A percentile compares a stretch with the other conserved stretches of the same genome.
These are phyloP conservation scores for Glebionis coronaria DNA, from an alignment of 129 eudicot genomes.

Conservation along the genomic window DNA sequence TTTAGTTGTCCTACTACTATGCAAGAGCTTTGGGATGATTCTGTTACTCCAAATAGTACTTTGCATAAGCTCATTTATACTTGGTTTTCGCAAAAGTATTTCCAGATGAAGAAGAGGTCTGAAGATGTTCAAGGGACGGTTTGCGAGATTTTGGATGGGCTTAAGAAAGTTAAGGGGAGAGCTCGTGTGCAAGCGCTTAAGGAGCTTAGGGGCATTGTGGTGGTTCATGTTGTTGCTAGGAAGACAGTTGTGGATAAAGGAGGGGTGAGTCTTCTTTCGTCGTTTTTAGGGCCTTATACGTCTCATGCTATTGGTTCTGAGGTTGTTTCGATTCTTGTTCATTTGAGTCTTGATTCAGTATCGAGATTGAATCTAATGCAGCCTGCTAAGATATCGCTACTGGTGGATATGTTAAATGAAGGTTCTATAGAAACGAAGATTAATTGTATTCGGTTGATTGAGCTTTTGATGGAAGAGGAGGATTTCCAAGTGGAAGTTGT, in stretches of 20 bases:
- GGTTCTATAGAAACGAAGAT: slow-evolving; percentile 54
- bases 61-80: slow-evolving; percentile 43
- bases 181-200: slow-evolving; percentile 41
- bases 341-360: slow-evolving; percentile 29
- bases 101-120: slow-evolving; percentile 47
- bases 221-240: slow-evolving; percentile 25
- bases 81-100: slow-evolving; percentile 56
- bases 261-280: slow-evolving; percentile 35
- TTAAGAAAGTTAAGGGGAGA: slow-evolving; percentile 49
- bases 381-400: slow-evolving; percentile 45
- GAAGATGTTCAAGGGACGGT: slow-evolving; percentile 50
- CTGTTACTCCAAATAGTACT: slow-evolving; percentile 54
- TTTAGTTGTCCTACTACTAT: slow-evolving; percentile 63
- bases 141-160: slow-evolving; percentile 30
- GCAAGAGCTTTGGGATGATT: slow-evolving; percentile 72
- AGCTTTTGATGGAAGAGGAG: slow-evolving; percentile 38
- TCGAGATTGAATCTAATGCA: slow-evolving; percentile 35
- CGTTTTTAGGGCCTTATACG: slow-evolving; percentile 47
- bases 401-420: slow-evolving; percentile 50
- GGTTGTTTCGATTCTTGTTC: slow-evolving; percentile 46
- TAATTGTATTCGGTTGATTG: slow-evolving; percentile 42
- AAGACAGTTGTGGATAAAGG: slow-evolving; percentile 40
- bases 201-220: slow-evolving; percentile 38
- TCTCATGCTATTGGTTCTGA: slow-evolving; percentile 55
- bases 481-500: slow-evolving; percentile 41